Evolutionary conservation across 2,329 filamentous ascomycete species (phyloP).

Genomic region (Sporothrix schenckii): DNA sequence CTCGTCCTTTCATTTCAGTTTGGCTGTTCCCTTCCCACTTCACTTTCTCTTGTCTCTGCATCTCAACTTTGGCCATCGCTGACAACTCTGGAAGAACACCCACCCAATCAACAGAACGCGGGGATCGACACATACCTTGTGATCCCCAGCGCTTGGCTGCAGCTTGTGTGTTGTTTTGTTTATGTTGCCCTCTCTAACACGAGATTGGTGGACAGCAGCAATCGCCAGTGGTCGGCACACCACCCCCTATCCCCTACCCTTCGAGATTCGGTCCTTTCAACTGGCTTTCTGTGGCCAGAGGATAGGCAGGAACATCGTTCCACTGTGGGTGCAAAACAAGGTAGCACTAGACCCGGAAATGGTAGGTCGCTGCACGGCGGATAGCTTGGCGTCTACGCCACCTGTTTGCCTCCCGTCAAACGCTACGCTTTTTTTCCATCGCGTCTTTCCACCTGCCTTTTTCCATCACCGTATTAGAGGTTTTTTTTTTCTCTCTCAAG

Average conservation of each 20-base stretch:
- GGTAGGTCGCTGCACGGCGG: slow-evolving; percentile 30
- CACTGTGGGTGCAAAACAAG: neutral
- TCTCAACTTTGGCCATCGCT: slow-evolving; percentile 3
- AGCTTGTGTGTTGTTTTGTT: neutral
- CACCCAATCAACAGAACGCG: slow-evolving; percentile 4
- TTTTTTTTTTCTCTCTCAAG: neutral
- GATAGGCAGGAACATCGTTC: neutral
- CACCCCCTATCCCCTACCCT: neutral
- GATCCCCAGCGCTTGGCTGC: neutral
- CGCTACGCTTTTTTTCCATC: slow-evolving; percentile 17
- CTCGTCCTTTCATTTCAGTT: slow-evolving; percentile 1
- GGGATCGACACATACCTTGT: slow-evolving; percentile 16
- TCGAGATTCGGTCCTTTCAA: slow-evolving; percentile 23
- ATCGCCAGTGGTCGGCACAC: neutral
- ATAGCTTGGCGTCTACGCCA: slow-evolving; percentile 27
- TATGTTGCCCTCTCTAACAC: neutral
- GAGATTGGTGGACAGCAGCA: slow-evolving; percentile 8
- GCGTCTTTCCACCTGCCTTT: slow-evolving; percentile 7
- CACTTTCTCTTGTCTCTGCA: neutral
- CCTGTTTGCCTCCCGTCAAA: slow-evolving; percentile 22
- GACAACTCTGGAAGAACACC: neutral
- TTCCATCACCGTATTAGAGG: slow-evolving; percentile 20
- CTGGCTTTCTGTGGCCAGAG: neutral
- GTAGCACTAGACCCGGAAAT: slow-evolving; percentile 25
- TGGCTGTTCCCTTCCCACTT: neutral